Percentiles rank a stretch among this genome's conserved stretches.
phyloP scores from a whole-genome alignment of 495 filamentous ascomycete genomes.

The Aspergillus carlsbadensis region DNA sequence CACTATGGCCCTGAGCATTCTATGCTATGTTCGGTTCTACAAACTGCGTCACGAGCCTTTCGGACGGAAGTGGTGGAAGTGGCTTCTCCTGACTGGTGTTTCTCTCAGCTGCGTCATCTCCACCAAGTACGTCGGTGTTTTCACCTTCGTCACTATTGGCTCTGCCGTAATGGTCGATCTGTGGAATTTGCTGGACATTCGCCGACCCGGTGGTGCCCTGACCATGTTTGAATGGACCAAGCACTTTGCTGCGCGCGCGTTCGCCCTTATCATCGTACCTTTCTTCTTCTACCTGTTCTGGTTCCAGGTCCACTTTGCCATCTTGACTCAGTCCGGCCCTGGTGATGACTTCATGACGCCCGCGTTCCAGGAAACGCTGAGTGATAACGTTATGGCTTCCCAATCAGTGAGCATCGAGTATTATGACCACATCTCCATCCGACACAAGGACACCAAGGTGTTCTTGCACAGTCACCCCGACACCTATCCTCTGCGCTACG shows the following conservation, averaged over 20 bases:
- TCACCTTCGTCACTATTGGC: constrained; percentile 96
- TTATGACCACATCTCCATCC: constrained; percentile 82
- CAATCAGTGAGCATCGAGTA: constrained; percentile 85
- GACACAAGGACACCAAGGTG: constrained; percentile 95
- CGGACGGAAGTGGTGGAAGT: constrained; percentile 98
- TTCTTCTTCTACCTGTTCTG: constrained; percentile 99
- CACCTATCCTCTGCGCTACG: constrained; percentile 88
- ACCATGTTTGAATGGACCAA: constrained; percentile 76
- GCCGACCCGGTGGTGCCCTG: constrained; percentile 73
- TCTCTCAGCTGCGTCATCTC: constrained; percentile 96
- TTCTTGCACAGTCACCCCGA: constrained; percentile 93
- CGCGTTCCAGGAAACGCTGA: constrained; percentile 94
- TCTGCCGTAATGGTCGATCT: constrained; percentile 90
- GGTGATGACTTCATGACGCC: constrained; percentile 99
- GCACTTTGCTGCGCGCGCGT: constrained; percentile 81
- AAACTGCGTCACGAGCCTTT: constrained; percentile 91
- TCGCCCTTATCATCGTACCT: constrained; percentile 83
- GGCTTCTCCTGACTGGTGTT: constrained; percentile 92
- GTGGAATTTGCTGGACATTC: constrained; percentile 91
- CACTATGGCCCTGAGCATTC: constrained; percentile 89
- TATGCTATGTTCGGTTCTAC: constrained; percentile 96
- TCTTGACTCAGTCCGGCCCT: constrained; percentile 83
- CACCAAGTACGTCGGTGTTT: constrained; percentile 95
- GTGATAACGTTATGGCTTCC: constrained; percentile 86
- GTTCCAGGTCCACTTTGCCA: constrained; percentile 98